These are phyloP conservation scores for Metarhizium rileyi DNA, from an alignment of 2,329 filamentous ascomycete genomes.

Conservation along the genomic window DNA sequence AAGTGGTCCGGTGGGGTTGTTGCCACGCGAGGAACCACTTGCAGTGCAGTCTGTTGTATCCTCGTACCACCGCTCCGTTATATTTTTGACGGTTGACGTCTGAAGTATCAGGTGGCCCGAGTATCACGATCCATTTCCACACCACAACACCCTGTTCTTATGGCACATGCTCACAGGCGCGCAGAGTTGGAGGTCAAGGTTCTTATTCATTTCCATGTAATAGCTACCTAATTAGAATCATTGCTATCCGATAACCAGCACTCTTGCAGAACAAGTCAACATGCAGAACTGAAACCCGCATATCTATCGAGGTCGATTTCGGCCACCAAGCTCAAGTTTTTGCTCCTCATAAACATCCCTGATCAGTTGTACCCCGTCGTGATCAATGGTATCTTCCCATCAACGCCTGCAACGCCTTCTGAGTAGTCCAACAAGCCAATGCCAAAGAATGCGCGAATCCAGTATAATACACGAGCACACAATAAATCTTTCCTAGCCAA, in stretches of 20 bases:
- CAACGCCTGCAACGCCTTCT: slow-evolving; percentile 28
- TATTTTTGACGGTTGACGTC: too few relatives aligned
- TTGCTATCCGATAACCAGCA: not conserved
- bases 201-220: slow-evolving; percentile 1
- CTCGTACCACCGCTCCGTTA: too few relatives aligned
- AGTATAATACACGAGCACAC: slow-evolving; percentile 25
- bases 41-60: too few relatives aligned
- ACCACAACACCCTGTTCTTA: not conserved
- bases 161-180: not conserved
- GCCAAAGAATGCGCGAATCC: slow-evolving; percentile 23
- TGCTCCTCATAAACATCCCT: slow-evolving; percentile 8
- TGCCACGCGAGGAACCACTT: not conserved
- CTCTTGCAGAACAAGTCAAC: not conserved
- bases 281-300: not conserved
- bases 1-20: slow-evolving; percentile 4
- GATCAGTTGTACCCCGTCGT: slow-evolving; percentile 13
- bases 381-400: slow-evolving; percentile 28
- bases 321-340: slow-evolving; percentile 5
- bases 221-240: slow-evolving; percentile 5
- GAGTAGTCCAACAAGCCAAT: slow-evolving; percentile 18
- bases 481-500: slow-evolving; percentile 12
- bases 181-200: not conserved
- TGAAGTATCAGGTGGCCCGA: too few relatives aligned
- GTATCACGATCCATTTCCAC: not conserved
- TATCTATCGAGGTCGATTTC: not conserved